A percentile compares a stretch with the other conserved stretches of the same genome.
Conservation (phyloP, 192 early-diverging fungal species). For the Backusella tarrabulga region DNA sequence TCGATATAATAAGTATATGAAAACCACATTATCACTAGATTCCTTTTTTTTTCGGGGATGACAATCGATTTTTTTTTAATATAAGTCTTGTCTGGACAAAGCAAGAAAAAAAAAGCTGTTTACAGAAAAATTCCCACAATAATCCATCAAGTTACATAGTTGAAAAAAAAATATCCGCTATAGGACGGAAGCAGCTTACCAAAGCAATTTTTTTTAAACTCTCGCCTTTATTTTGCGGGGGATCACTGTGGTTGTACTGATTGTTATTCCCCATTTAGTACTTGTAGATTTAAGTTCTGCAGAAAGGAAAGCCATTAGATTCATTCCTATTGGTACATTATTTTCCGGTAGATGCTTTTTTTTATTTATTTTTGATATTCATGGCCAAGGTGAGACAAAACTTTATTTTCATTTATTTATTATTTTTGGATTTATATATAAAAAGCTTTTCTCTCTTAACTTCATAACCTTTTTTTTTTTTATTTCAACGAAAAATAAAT, state of each 20-base stretch:
- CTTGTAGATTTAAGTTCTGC: not conserved
- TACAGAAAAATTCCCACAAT: not conserved
- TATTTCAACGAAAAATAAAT: not conserved
- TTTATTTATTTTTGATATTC: not conserved
- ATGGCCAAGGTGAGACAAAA: not conserved
- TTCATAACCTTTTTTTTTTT: not conserved
- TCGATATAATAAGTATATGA: not conserved
- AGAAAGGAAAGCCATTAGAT: not conserved
- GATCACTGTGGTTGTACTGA: not conserved
- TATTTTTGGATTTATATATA: not conserved
- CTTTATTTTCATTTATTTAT: not conserved
- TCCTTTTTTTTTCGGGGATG: not conserved
- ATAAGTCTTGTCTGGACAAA: not conserved
- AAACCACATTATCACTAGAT: not conserved
- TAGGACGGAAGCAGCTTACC: not conserved
- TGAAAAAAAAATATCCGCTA: not conserved
- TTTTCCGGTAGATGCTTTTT: not conserved
- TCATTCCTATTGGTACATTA: not conserved
- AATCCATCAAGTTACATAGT: not conserved
- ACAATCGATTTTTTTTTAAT: not conserved
- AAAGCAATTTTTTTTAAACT: conserved; percentile 3
- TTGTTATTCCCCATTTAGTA: not conserved
- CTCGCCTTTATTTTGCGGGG: not conserved
- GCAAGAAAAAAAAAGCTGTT: not conserved
- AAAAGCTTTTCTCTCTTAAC: not conserved